A percentile compares a stretch with the other conserved stretches of the same genome.
Evolutionary conservation across 1,139 yeast genomes (phyloP).

Genomic region (Candida frijolesensis): DNA sequence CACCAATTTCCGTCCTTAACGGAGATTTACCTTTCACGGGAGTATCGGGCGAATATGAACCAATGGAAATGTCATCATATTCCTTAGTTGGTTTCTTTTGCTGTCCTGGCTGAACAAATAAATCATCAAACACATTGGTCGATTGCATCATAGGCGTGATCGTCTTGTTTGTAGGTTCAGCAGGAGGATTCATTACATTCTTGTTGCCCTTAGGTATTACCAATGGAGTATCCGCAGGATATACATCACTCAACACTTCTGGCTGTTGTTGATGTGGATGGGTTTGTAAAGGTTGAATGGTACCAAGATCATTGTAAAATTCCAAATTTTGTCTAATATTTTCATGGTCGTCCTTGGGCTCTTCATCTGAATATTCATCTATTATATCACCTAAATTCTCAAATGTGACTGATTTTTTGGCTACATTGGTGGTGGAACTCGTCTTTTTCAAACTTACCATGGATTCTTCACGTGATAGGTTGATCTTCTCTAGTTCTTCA

Average conservation of each 20-base stretch:
- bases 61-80: constrained; percentile 29
- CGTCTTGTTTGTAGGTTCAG: constrained; percentile 6
- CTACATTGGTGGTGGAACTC: constrained; percentile 9
- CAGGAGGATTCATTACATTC: background rate
- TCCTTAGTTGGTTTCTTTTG: constrained; percentile 3
- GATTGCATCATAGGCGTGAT: constrained; percentile 9
- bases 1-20: constrained; percentile 5
- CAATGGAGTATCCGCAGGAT: constrained; percentile 41
- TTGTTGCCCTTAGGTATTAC: constrained; percentile 31
- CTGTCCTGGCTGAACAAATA: constrained; percentile 11
- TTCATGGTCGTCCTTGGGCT: constrained; percentile 15
- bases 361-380: constrained; percentile 21
- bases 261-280: constrained; percentile 29
- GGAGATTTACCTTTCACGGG: constrained; percentile 22
- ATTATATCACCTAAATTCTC: constrained; percentile 38
- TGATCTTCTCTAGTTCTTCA: constrained; percentile 62
- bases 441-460: constrained; percentile 2
- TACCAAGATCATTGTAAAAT: constrained; percentile 10
- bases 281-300: constrained; percentile 9
- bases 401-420: constrained; percentile 43
- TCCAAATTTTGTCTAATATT: constrained; percentile 15
- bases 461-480: constrained; percentile 18
- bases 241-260: constrained; percentile 49
- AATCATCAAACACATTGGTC: constrained; percentile 5
- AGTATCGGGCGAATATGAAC: constrained; percentile 41